phyloP scores from a whole-genome alignment of 2,329 filamentous ascomycete genomes.

The Phyllosticta ampelicida region DNA sequence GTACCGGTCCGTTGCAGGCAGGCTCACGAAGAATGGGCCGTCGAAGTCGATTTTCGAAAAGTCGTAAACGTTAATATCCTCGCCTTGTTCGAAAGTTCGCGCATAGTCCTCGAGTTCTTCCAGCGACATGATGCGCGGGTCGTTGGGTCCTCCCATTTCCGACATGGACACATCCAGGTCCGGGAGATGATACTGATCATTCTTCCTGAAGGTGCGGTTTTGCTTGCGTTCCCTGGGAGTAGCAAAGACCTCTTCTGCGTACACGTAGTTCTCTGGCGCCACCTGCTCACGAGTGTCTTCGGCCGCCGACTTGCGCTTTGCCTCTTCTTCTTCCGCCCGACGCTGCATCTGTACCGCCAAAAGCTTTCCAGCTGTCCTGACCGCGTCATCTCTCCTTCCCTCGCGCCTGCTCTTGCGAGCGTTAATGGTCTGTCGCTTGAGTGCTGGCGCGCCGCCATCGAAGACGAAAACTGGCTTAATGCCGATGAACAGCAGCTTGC shows the following conservation, averaged over 20 bases:
- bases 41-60: slow-evolving; percentile 99
- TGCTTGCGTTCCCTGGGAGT: slow-evolving; percentile 62
- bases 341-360: slow-evolving; percentile 91
- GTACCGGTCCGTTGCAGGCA: slow-evolving; percentile 84
- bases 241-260: slow-evolving; percentile 84
- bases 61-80: slow-evolving; percentile 80
- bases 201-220: slow-evolving; percentile 67
- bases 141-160: slow-evolving; percentile 79
- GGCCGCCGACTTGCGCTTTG: slow-evolving; percentile 42
- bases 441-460: slow-evolving; percentile 80
- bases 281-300: slow-evolving; percentile 50
- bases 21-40: slow-evolving; percentile 83
- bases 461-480: slow-evolving; percentile 97
- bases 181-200: slow-evolving; percentile 90
- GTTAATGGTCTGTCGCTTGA: slow-evolving; percentile 86
- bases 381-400: slow-evolving; percentile 84
- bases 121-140: slow-evolving; percentile 91
- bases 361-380: slow-evolving; percentile 79
- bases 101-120: slow-evolving; percentile 93
- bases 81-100: slow-evolving; percentile 78
- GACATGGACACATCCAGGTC: slow-evolving; percentile 69
- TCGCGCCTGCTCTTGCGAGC: slow-evolving; percentile 70
- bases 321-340: slow-evolving; percentile 72
- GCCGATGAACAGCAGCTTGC: slow-evolving; percentile 92
- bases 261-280: slow-evolving; percentile 66